Conservation (phyloP, 2,329 filamentous ascomycete genomes). For the Ceratocystis lukuohia region DNA sequence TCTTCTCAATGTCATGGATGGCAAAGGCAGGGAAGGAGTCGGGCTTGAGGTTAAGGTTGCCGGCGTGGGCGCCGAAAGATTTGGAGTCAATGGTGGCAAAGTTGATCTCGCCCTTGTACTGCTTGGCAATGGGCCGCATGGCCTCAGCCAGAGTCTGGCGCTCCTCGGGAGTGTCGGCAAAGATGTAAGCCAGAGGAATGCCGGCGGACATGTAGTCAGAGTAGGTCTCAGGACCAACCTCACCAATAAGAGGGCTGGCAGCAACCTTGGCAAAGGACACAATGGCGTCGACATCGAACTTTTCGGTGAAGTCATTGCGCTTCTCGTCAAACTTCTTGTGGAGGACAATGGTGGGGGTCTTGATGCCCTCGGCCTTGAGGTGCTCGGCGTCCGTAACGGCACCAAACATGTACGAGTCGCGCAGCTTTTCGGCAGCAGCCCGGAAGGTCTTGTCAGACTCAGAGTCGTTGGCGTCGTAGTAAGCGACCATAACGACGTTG, state of each 20-base stretch:
- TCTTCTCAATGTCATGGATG: constrained; percentile 90
- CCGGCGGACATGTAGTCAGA: constrained; percentile 84
- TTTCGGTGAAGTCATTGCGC: constrained; percentile 69
- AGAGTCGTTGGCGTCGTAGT: constrained; percentile 70
- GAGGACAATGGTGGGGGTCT: constrained; percentile 72
- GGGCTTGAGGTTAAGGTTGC: constrained; percentile 91
- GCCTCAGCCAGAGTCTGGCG: constrained; percentile 62
- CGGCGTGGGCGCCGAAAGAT: constrained; percentile 84
- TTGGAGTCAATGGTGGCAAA: constrained; percentile 96
- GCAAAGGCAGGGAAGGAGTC: constrained; percentile 95
- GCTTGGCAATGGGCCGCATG: constrained; percentile 76
- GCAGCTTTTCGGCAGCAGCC: constrained; percentile 57
- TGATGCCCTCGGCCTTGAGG: constrained; percentile 81
- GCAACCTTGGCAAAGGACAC: constrained; percentile 70
- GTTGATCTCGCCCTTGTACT: constrained; percentile 90
- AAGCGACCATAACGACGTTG: constrained; percentile 89
- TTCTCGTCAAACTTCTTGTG: constrained; percentile 98
- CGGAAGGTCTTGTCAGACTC: constrained; percentile 74
- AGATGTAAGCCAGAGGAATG: constrained; percentile 92
- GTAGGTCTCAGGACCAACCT: constrained; percentile 96
- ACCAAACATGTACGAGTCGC: constrained; percentile 88
- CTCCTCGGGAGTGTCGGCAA: constrained; percentile 84
- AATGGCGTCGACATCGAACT: constrained; percentile 71
- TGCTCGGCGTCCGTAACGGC: constrained; percentile 69
- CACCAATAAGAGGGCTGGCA: constrained; percentile 81